Evolutionary conservation across 306 rosid species (phyloP), one percentile per base, ranked within the genome.

Genomic region (Pyrus pyrifolia): DNA sequence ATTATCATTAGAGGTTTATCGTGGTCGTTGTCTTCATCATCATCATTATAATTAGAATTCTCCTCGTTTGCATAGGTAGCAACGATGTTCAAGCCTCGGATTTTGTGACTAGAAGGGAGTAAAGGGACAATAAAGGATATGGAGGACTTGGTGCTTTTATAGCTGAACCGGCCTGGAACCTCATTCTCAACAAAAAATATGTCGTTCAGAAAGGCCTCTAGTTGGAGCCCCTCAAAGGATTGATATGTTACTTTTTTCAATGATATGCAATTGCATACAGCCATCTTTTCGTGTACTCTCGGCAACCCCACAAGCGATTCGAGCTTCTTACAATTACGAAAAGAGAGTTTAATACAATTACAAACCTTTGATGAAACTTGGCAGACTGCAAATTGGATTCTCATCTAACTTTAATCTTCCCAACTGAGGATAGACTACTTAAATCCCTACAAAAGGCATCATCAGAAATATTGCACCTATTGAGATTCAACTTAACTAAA

Each of bases 181-280:
- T 40, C n/a, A 6, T 42, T 67, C 30, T 55, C 71, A 22, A 0
- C 2, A 12, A 67, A 40, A 67, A 25, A 25, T 25, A 25, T 25
- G 25, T 25, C 25, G 25, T 25, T 25, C 25, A 25, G 25, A 25
- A 25, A 25, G 1, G 25, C 25, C 25, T 25, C 1, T 25, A 25
- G 25, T 25, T 25, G 25, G 25, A 25, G 1, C 15, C 1, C 0
- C 1, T 0, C 1, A 3, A 3, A 0, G 1, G 1, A 71, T 22
- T 55, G 76, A 35, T n/a, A 35, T 14, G 67, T 13, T 22, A 72
- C 1, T 8, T 33, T 35, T 2, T 57, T n/a, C 35, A 57, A 15
- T 13, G 35, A 55, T 8, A 0, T 1, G 19, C 67, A 72, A 0
- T 0, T 0, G 2, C 0, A 0, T 3, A 55, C 0, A 22, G 13